Percentiles rank a stretch among this genome's conserved stretches.
Conservation (phyloP, 441 rosid genomes). For the Populus hybrid region DNA sequence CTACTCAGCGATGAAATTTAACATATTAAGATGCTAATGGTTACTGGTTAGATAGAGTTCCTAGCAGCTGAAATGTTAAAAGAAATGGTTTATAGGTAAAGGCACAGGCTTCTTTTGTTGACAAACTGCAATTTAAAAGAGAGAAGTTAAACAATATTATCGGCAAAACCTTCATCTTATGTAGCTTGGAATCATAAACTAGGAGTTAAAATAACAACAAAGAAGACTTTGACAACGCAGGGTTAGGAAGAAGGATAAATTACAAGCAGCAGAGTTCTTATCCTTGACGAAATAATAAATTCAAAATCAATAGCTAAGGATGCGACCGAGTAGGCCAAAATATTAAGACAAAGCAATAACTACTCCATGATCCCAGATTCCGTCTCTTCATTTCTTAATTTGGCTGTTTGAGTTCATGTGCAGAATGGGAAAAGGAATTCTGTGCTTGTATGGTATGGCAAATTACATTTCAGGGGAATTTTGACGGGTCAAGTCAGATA, state of each 20-base stretch:
- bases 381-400: slow-evolving; percentile 7
- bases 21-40: neutral
- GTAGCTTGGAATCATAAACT: neutral
- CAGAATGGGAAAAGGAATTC: slow-evolving; percentile 5
- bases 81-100: neutral
- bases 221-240: neutral
- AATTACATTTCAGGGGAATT: slow-evolving; percentile 3
- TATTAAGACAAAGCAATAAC: neutral
- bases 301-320: neutral
- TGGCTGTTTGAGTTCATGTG: slow-evolving; percentile 1
- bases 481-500: slow-evolving; percentile 14
- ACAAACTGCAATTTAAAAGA: neutral
- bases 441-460: neutral
- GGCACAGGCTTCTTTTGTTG: neutral
- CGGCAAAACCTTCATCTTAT: neutral
- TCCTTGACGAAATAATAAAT: neutral
- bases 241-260: neutral
- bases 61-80: neutral
- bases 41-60: neutral
- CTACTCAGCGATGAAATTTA: neutral
- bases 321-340: slow-evolving; percentile 3
- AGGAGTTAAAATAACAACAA: neutral
- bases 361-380: slow-evolving; percentile 9
- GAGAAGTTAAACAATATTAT: neutral
- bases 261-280: neutral